A percentile compares a stretch with the other conserved stretches of the same genome.
phyloP scores from a whole-genome alignment of 352 stramenopile species.

The Globisporangium echinulatum region DNA sequence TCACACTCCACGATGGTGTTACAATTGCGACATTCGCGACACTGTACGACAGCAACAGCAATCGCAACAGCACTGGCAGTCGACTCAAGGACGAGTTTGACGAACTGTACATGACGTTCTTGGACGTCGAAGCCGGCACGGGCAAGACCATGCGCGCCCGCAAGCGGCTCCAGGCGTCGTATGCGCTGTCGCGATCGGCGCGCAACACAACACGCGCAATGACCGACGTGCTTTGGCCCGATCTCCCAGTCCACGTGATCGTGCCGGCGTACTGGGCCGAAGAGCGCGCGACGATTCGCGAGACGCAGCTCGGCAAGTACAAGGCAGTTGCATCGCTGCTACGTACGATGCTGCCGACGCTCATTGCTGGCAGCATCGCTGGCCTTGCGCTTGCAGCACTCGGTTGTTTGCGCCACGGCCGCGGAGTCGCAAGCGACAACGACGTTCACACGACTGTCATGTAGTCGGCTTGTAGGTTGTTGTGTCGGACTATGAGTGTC shows the following conservation, averaged over 20 bases:
- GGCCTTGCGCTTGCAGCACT: constrained; percentile 9
- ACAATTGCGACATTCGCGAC: constrained; percentile 2
- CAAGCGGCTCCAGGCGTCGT: constrained; percentile 59
- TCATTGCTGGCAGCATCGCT: constrained; percentile 50
- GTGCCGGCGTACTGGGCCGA: constrained; percentile 54
- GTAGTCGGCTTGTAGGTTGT: no score
- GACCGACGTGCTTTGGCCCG: constrained; percentile 57
- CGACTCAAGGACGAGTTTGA: not conserved
- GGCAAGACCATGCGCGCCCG: constrained; percentile 63
- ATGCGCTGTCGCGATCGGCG: constrained; percentile 39
- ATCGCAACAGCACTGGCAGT: no score
- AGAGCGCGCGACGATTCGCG: constrained; percentile 37
- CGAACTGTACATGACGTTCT: constrained; percentile 37
- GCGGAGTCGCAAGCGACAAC: not conserved
- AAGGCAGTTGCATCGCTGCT: constrained; percentile 39
- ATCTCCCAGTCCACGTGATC: constrained; percentile 45
- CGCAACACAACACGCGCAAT: constrained; percentile 33
- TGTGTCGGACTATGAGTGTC: no score
- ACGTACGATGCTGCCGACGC: constrained; percentile 42
- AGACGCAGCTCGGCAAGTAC: constrained; percentile 35
- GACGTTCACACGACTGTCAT: no score
- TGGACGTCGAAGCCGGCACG: constrained; percentile 58
- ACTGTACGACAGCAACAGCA: constrained; percentile 33
- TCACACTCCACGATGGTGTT: constrained; percentile 51
- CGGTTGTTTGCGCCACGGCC: not conserved